Evolutionary conservation across 768 basidiomycete species (phyloP).

Genomic region (Cyclocybe aegerita): DNA sequence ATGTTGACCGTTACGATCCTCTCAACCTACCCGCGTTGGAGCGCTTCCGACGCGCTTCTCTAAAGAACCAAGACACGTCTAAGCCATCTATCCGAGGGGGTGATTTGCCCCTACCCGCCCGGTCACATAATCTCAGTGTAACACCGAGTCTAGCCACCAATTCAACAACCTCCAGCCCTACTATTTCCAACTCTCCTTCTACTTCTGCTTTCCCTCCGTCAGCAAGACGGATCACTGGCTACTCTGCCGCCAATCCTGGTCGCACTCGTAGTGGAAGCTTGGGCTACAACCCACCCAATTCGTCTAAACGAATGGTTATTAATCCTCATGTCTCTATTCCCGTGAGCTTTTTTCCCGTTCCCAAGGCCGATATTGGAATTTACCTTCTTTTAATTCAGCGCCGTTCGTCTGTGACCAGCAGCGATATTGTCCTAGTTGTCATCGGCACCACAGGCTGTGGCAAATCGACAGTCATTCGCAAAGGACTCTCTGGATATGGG

Average conservation of each 20-base stretch:
- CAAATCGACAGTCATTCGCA: slow-evolving; percentile 79
- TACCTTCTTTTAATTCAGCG: not conserved
- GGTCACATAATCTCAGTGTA: slow-evolving; percentile 39
- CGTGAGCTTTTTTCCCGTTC: slow-evolving; percentile 12
- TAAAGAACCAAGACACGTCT: slow-evolving; percentile 44
- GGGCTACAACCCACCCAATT: slow-evolving; percentile 40
- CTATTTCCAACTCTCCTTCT: slow-evolving; percentile 13
- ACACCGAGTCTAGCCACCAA: slow-evolving; percentile 27
- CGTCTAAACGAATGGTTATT: slow-evolving; percentile 31
- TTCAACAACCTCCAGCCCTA: slow-evolving; percentile 34
- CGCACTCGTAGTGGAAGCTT: slow-evolving; percentile 64
- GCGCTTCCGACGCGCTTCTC: slow-evolving; percentile 46
- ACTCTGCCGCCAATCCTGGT: slow-evolving; percentile 21
- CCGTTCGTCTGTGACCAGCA: slow-evolving; percentile 6
- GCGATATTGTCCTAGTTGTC: slow-evolving; percentile 65
- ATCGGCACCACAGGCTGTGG: slow-evolving; percentile 80
- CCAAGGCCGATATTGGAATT: too few relatives aligned
- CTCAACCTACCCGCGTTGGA: slow-evolving; percentile 35
- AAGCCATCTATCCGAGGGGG: slow-evolving; percentile 50
- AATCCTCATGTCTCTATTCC: slow-evolving; percentile 33
- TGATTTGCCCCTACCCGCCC: slow-evolving; percentile 62
- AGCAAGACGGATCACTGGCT: slow-evolving; percentile 5
- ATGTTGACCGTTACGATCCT: slow-evolving; percentile 52
- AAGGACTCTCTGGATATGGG: slow-evolving; percentile 66
- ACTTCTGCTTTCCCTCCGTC: slow-evolving; percentile 15